Conservation (phyloP, 2,329 filamentous ascomycete species). For the Metarhizium album region DNA sequence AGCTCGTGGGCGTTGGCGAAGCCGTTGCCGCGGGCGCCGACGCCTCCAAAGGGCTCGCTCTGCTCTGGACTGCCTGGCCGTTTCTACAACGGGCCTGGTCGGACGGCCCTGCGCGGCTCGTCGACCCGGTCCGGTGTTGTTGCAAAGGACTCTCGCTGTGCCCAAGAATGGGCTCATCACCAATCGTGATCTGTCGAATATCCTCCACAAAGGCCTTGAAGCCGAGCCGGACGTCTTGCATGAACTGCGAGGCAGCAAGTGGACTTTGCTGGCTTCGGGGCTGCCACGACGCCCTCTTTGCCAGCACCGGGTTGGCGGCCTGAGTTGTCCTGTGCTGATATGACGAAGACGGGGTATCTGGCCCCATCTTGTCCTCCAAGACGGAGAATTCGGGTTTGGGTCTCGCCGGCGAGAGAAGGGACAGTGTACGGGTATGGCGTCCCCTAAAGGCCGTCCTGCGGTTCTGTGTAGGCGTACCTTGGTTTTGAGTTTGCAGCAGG, state of each 20-base stretch:
- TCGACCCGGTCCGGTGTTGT: constrained; percentile 1
- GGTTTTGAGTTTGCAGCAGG: constrained; percentile 45
- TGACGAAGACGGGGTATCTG: constrained; percentile 16
- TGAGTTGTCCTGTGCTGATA: constrained; percentile 23
- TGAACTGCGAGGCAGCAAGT: constrained; percentile 60
- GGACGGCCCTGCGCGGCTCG: constrained; percentile 9
- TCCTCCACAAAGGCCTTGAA: constrained; percentile 94
- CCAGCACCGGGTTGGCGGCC: constrained; percentile 28
- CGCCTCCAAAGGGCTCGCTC: constrained; percentile 32
- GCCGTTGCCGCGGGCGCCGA: constrained; percentile 19
- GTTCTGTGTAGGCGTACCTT: constrained; percentile 30
- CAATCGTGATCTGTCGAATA: constrained; percentile 87
- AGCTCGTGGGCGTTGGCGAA: constrained; percentile 21
- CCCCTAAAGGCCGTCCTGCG: constrained; percentile 58
- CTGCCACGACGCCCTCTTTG: constrained; percentile 51
- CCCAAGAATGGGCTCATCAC: constrained; percentile 73
- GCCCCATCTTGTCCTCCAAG: constrained; percentile 26
- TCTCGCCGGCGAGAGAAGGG: constrained; percentile 64
- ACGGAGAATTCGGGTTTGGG: constrained; percentile 31
- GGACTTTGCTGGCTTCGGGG: constrained; percentile 36
- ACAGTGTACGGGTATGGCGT: constrained; percentile 55
- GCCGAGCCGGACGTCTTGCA: constrained; percentile 80
- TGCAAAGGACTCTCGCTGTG: constrained; percentile 10
- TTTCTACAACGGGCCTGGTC: constrained; percentile 39
- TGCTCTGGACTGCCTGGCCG: constrained; percentile 27